Evolutionary conservation across 2,329 filamentous ascomycete species (phyloP), one percentile per base, ranked within the genome.

Genomic region (Aureobasidium sp.): DNA sequence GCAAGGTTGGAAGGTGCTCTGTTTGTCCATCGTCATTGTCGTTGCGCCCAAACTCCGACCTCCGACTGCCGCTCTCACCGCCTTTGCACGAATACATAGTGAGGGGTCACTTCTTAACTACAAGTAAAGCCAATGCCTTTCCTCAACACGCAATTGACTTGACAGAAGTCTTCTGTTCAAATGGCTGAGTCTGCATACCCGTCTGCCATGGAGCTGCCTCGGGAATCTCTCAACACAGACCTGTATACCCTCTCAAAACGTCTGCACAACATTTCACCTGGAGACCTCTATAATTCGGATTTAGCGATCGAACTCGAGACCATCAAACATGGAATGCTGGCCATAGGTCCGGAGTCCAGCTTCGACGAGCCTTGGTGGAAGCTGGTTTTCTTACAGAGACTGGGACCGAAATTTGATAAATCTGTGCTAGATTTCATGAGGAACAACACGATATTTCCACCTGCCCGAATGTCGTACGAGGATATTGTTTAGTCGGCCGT

Each of bases 21-120:
- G 56, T 59, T 59, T 59, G 44, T 29, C 20, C 42, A 23, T 59
- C 56, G 56, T 59, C 56, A 59, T 59, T 50, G 42, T 44, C 34
- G 26, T 8, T n/a, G 32, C 17, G 20, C 23, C 15, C 56, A 59
- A 59, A 59, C 56, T 48, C 56, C 56, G 56, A 27, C 44, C 34
- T 41, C 56, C 56, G 56, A 39, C 44, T 36, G 17, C 44, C 56
- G 44, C 53, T 47, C 39, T 53, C 32, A 53, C 50, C 32, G 32
- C 34, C 50, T 39, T 39, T 13, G 13, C 26, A 46, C 3, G 20
- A 26, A 12, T 10, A 10, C 41, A 12, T 10, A 44, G 23, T 13
- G 20, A 20, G 37, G 37, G 37, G 10, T 46, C 23, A 46, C 42
- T 46, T 15, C 37, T 37, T 10, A 37, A 5, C 29, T 32, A 32